A percentile compares a stretch with the other conserved stretches of the same genome.
Conservation (phyloP, 306 rosid species). For the Fagus sylvatica region DNA sequence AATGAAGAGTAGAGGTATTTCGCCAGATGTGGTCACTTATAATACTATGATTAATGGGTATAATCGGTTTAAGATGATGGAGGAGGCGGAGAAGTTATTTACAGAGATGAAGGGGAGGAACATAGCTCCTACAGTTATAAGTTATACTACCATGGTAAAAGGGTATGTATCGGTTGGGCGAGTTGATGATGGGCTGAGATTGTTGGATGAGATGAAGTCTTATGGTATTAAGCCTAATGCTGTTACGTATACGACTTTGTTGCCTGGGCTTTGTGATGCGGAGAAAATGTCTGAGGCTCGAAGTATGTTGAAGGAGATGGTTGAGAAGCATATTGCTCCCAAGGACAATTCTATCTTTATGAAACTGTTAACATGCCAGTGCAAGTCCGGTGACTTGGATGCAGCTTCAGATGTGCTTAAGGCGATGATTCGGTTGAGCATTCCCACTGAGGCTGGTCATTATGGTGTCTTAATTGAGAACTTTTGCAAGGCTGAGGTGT, state of each 20-base stretch:
- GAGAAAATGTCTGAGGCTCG: slow-evolving; percentile 59
- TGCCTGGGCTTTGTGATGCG: slow-evolving; percentile 80
- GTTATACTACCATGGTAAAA: slow-evolving; percentile 79
- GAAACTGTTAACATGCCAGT: slow-evolving; percentile 56
- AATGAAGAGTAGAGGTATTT: slow-evolving; percentile 61
- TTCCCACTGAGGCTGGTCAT: slow-evolving; percentile 90
- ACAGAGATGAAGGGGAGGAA: slow-evolving; percentile 77
- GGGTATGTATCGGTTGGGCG: slow-evolving; percentile 67
- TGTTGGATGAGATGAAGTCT: slow-evolving; percentile 74
- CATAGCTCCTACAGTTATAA: slow-evolving; percentile 67
- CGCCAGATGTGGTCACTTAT: slow-evolving; percentile 72
- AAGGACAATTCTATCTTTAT: slow-evolving; percentile 72
- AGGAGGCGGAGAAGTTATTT: slow-evolving; percentile 78
- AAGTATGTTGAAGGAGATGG: slow-evolving; percentile 71
- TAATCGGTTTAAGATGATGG: slow-evolving; percentile 69
- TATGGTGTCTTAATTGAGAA: slow-evolving; percentile 79
- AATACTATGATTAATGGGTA: slow-evolving; percentile 84
- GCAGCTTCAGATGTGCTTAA: slow-evolving; percentile 75
- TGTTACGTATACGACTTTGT: slow-evolving; percentile 64
- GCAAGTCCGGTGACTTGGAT: slow-evolving; percentile 74
- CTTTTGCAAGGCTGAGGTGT: slow-evolving; percentile 67
- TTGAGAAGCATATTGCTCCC: slow-evolving; percentile 58
- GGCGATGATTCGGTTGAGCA: slow-evolving; percentile 72
- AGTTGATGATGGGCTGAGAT: slow-evolving; percentile 51
- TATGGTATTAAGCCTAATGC: slow-evolving; percentile 74